Evolutionary conservation across 345 rosid genomes (phyloP).

Genomic region (Noccaea caerulescens): DNA sequence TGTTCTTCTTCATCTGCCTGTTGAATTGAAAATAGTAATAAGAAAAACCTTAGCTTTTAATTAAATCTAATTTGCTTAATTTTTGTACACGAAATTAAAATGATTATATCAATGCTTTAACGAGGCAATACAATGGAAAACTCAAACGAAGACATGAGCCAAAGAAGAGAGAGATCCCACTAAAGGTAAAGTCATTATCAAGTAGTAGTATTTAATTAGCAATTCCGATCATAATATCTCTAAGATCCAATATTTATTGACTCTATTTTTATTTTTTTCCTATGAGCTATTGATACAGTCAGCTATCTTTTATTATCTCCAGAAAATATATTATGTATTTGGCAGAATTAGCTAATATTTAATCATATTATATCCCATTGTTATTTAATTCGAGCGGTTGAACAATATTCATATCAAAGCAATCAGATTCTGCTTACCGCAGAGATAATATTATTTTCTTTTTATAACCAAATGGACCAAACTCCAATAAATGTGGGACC

Average conservation of each 20-base stretch:
- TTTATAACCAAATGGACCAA: conserved; percentile 25
- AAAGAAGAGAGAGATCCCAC: conserved; percentile 14
- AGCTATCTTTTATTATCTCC: neutral
- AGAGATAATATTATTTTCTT: conserved; percentile 21
- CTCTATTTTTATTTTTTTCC: neutral
- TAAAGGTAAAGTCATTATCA: conserved; percentile 10
- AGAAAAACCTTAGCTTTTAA: neutral
- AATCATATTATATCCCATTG: conserved; percentile 14
- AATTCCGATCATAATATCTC: conserved; percentile 28
- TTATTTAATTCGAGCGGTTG: conserved; percentile 42
- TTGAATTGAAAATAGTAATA: neutral
- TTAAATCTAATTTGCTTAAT: neutral
- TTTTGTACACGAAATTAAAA: conserved; percentile 1
- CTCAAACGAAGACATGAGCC: conserved; percentile 8
- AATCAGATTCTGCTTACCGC: conserved; percentile 44
- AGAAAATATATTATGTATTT: conserved; percentile 25
- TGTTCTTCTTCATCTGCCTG: conserved; percentile 78
- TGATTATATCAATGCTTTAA: neutral
- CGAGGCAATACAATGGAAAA: conserved; percentile 15
- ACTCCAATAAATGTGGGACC: conserved; percentile 32
- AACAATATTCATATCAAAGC: conserved; percentile 28
- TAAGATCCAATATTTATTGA: conserved; percentile 18
- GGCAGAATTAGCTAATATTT: conserved; percentile 23
- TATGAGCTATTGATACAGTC: conserved; percentile 14
- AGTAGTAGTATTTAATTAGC: conserved; percentile 12